Evolutionary conservation across 140 eudicot genomes (phyloP).

Genomic region (Oenanthe javanica): DNA sequence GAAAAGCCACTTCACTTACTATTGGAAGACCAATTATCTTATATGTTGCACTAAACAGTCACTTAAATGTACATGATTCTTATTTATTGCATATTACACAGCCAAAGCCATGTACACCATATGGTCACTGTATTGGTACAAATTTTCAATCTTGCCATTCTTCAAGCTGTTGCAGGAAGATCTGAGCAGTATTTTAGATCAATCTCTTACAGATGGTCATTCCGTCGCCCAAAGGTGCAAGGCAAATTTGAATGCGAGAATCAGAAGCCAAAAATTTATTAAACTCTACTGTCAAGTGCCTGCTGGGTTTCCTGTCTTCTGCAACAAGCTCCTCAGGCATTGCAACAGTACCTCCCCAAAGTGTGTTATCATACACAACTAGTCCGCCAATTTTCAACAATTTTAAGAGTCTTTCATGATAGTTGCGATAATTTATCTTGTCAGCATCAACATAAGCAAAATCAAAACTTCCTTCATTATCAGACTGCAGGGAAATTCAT

Average conservation of each 20-base stretch:
- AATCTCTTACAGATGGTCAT: slow-evolving; percentile 41
- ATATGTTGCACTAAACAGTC: no score
- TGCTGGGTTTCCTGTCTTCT: not conserved
- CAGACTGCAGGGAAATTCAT: slow-evolving; percentile 20
- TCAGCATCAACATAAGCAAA: slow-evolving; percentile 72
- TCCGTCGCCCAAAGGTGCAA: slow-evolving; percentile 45
- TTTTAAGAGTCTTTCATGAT: slow-evolving; percentile 49
- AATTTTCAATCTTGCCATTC: not conserved
- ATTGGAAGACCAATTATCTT: not conserved
- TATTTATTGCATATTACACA: not conserved
- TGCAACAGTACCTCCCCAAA: slow-evolving; percentile 43
- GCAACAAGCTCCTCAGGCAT: slow-evolving; percentile 32
- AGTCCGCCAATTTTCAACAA: slow-evolving; percentile 49
- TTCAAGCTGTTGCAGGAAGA: not conserved
- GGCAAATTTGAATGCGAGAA: slow-evolving; percentile 30
- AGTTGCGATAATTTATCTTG: slow-evolving; percentile 37
- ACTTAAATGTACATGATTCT: not conserved
- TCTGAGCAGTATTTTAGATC: not conserved
- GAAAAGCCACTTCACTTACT: not conserved
- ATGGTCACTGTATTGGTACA: not conserved
- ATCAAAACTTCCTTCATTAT: slow-evolving; percentile 43
- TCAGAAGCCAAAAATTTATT: slow-evolving; percentile 37
- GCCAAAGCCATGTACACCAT: not conserved
- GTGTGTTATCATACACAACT: slow-evolving; percentile 56
- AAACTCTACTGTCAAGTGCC: slow-evolving; percentile 6